phyloP scores from a whole-genome alignment of 2,329 filamentous ascomycete species.

The Cladosporium velox region DNA sequence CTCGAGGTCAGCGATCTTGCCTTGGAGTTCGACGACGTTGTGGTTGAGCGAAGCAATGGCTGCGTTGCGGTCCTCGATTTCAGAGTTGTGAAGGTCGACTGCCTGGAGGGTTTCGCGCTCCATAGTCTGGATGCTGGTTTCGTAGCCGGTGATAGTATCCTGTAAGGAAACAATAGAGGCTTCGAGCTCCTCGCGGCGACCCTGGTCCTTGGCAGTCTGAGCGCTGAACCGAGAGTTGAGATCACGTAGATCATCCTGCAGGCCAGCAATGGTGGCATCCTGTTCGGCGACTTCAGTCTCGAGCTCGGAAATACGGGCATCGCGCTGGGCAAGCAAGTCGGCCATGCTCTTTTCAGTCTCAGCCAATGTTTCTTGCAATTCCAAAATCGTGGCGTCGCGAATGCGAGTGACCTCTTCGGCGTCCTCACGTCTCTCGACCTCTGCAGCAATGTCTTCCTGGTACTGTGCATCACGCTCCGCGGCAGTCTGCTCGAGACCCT shows the following conservation, averaged over 20 bases:
- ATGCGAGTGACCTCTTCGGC: conserved; percentile 41
- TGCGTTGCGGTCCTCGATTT: conserved; percentile 38
- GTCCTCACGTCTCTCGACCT: conserved; percentile 41
- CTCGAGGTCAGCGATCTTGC: conserved; percentile 31
- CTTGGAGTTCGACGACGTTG: conserved; percentile 26
- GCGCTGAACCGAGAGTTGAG: conserved; percentile 28
- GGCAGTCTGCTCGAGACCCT: conserved; percentile 40
- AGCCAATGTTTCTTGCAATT: conserved; percentile 40
- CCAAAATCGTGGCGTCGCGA: conserved; percentile 38
- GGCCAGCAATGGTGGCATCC: conserved; percentile 31
- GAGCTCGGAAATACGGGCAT: conserved; percentile 35
- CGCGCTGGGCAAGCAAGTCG: conserved; percentile 32
- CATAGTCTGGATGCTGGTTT: conserved; percentile 31
- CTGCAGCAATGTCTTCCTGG: conserved; percentile 41
- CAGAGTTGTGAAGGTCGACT: conserved; percentile 33
- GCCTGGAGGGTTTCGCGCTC: conserved; percentile 29
- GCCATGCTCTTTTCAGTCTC: conserved; percentile 36
- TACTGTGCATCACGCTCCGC: conserved; percentile 44
- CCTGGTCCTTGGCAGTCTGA: conserved; percentile 24
- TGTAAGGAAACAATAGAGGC: conserved; percentile 32
- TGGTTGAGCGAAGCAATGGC: conserved; percentile 37
- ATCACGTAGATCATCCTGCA: conserved; percentile 31
- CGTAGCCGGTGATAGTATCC: conserved; percentile 29
- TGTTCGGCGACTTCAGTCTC: conserved; percentile 31
- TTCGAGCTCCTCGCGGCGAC: conserved; percentile 31